These are phyloP conservation scores for fission yeast (Schizosaccharomyces pombe) DNA, from an alignment of 805 yeast species.

Conservation along the genomic window DNA sequence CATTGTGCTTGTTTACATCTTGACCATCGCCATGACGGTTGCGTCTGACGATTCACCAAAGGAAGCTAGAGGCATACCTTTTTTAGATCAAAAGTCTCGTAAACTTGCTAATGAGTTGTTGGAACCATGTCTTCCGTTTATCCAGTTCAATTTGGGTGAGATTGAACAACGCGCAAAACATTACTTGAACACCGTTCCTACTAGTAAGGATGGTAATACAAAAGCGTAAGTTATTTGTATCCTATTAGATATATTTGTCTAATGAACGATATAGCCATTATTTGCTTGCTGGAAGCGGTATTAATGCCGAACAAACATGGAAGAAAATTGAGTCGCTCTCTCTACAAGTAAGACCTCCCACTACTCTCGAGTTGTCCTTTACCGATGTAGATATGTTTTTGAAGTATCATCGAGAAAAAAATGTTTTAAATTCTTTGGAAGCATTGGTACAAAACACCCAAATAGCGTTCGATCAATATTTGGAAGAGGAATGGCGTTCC, in stretches of 20 bases:
- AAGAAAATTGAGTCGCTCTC: constrained; percentile 22
- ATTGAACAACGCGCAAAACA: constrained; percentile 1
- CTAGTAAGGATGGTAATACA: constrained; percentile 17
- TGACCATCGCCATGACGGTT: neutral
- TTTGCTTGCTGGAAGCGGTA: constrained; percentile 68
- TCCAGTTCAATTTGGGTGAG: constrained; percentile 2
- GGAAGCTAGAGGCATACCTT: neutral
- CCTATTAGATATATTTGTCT: neutral
- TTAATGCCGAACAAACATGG: constrained; percentile 65
- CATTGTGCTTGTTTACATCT: neutral
- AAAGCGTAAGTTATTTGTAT: constrained; percentile 13
- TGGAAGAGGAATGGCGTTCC: constrained; percentile 27
- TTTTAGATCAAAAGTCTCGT: neutral
- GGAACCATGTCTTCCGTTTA: constrained; percentile 2
- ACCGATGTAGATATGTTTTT: constrained; percentile 40
- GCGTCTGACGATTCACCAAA: neutral
- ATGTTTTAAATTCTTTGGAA: constrained; percentile 59
- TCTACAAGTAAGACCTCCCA: constrained; percentile 8
- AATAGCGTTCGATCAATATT: constrained; percentile 56
- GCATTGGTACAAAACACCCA: constrained; percentile 52
- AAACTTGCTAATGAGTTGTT: neutral
- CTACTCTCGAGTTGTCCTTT: constrained; percentile 10
- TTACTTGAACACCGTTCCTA: constrained; percentile 19
- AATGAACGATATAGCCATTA: constrained; percentile 27
- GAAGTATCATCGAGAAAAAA: constrained; percentile 55